These are phyloP conservation scores for Cladophialophora chaetospira DNA, from an alignment of 2,329 filamentous ascomycete species.

Conservation along the genomic window DNA sequence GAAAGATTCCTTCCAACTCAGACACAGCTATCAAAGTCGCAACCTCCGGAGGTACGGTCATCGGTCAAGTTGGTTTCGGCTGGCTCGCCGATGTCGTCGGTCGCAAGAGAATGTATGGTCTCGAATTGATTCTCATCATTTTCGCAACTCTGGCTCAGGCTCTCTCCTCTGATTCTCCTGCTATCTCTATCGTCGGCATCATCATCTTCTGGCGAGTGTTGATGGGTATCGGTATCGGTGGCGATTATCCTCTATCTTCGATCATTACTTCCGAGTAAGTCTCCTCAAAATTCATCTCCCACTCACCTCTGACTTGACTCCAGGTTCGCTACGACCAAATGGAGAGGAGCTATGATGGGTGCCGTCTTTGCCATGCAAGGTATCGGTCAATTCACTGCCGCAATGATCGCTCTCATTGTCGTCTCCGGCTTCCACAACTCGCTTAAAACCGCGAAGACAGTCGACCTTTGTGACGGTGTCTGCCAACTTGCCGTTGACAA, in stretches of 20 bases:
- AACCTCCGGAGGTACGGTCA: constrained; percentile 78
- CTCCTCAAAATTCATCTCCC: background rate
- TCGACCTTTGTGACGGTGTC: constrained; percentile 60
- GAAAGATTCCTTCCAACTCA: constrained; percentile 63
- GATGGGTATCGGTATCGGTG: constrained; percentile 78
- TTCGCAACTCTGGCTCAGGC: constrained; percentile 74
- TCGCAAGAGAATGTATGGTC: constrained; percentile 81
- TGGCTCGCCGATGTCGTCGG: constrained; percentile 75
- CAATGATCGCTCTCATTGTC: constrained; percentile 74
- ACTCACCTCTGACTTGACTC: constrained; percentile 7
- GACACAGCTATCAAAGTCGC: constrained; percentile 85
- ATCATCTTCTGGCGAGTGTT: constrained; percentile 80
- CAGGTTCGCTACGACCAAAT: constrained; percentile 77
- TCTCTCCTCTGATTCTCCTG: constrained; percentile 63
- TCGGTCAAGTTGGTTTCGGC: constrained; percentile 81
- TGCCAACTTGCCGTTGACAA: constrained; percentile 77
- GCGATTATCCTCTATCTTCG: constrained; percentile 79
- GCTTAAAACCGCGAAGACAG: constrained; percentile 55
- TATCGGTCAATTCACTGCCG: constrained; percentile 74
- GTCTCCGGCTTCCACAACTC: constrained; percentile 70
- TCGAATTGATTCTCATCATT: constrained; percentile 79
- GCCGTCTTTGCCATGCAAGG: constrained; percentile 87
- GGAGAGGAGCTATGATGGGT: constrained; percentile 85
- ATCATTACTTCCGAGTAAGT: constrained; percentile 77
- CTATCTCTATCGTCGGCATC: constrained; percentile 57